Evolutionary conservation across 2,329 filamentous ascomycete species (phyloP).

Genomic region (Atkinsonella texensis): DNA sequence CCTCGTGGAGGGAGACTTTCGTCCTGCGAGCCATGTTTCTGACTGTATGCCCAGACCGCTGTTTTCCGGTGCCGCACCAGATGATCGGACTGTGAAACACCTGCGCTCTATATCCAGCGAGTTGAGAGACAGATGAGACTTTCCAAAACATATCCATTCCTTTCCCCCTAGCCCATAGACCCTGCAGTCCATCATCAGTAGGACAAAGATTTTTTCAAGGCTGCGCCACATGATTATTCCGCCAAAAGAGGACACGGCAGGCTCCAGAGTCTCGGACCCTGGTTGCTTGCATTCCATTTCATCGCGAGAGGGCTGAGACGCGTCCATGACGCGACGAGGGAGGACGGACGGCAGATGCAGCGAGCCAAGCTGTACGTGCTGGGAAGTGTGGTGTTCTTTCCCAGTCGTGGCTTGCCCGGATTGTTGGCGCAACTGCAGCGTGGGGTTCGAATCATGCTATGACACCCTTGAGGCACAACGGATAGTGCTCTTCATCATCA

Average conservation of each 20-base stretch:
- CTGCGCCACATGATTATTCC: neutral
- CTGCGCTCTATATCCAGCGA: conserved; percentile 19
- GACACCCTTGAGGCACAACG: no score
- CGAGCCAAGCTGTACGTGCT: no score
- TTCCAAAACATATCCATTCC: neutral
- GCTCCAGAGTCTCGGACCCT: neutral
- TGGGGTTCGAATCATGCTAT: no score
- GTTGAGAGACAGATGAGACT: neutral
- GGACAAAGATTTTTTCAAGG: no score
- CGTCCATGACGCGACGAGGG: no score
- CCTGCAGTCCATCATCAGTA: no score
- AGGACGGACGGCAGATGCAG: no score
- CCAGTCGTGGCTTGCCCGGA: no score
- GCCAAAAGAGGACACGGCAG: neutral
- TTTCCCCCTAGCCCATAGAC: no score
- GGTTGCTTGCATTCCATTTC: neutral
- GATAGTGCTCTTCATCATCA: no score
- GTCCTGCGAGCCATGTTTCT: conserved; percentile 1
- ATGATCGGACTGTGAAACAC: conserved; percentile 20
- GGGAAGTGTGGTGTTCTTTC: no score
- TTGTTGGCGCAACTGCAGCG: no score
- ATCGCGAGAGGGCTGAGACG: neutral
- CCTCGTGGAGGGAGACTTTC: neutral
- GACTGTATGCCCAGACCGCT: conserved; percentile 14
- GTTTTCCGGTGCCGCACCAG: conserved; percentile 16